These are phyloP conservation scores for Lablab purpureus DNA, from an alignment of 306 rosid species.

Conservation along the genomic window DNA sequence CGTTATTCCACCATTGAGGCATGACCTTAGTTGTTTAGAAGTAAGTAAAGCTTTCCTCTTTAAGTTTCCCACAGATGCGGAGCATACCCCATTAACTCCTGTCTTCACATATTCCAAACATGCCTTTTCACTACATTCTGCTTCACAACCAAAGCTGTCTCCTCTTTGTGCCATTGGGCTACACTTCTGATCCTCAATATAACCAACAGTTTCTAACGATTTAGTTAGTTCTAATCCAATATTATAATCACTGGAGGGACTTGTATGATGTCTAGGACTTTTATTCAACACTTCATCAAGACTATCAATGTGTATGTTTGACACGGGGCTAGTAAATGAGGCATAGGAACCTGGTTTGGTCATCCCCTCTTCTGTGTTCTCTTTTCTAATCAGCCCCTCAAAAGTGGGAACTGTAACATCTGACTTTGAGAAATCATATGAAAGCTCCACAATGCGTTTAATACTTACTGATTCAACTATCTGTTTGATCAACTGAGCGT, in stretches of 20 bases:
- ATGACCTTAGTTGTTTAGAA: constrained; percentile 36
- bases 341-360: not conserved
- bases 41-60: constrained; percentile 28
- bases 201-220: not conserved
- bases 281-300: not conserved
- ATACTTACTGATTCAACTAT: constrained; percentile 7
- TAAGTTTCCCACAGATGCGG: not conserved
- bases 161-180: constrained; percentile 5
- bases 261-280: not conserved
- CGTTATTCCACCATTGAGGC: constrained; percentile 7
- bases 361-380: not conserved
- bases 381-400: not conserved
- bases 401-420: not conserved
- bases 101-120: not conserved
- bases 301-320: not conserved
- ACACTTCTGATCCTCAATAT: not conserved
- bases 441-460: constrained; percentile 8
- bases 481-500: not conserved
- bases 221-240: not conserved
- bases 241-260: constrained; percentile 6
- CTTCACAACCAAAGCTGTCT: constrained; percentile 1
- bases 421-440: constrained; percentile 24
- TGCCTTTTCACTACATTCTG: constrained; percentile 16
- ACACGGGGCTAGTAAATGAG: not conserved
- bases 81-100: not conserved